Evolutionary conservation across 768 basidiomycete genomes (phyloP).

Genomic region (Amanita inopinata): DNA sequence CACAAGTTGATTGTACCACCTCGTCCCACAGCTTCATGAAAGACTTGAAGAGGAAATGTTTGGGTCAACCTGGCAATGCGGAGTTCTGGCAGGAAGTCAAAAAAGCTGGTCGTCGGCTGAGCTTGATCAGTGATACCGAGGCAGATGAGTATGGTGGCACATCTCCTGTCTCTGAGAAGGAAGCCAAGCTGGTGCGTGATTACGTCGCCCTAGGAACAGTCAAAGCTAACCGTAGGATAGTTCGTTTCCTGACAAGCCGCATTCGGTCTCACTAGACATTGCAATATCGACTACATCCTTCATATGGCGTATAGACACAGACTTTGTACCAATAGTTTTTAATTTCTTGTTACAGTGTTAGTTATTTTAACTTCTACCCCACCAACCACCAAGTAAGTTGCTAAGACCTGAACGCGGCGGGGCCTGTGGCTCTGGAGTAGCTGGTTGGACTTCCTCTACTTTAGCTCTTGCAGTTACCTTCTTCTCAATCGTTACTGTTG

Average conservation of each 20-base stretch:
- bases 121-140: slow-evolving; percentile 56
- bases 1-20: background rate
- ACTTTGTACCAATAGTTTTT: too few relatives aligned
- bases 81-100: slow-evolving; percentile 59
- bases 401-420: slow-evolving; percentile 47
- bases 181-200: slow-evolving; percentile 46
- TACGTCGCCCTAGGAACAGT: background rate
- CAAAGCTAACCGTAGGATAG: background rate
- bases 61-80: slow-evolving; percentile 44
- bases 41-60: slow-evolving; percentile 48
- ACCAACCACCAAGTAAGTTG: slow-evolving; percentile 74
- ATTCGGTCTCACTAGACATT: too few relatives aligned
- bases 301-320: too few relatives aligned
- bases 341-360: too few relatives aligned
- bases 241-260: slow-evolving; percentile 1
- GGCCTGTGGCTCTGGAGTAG: slow-evolving; percentile 39
- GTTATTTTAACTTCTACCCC: slow-evolving; percentile 40
- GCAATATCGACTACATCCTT: too few relatives aligned
- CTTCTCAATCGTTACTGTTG: slow-evolving; percentile 33
- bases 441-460: slow-evolving; percentile 40
- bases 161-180: slow-evolving; percentile 45
- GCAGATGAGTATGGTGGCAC: slow-evolving; percentile 48
- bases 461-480: slow-evolving; percentile 43
- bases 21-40: slow-evolving; percentile 42
- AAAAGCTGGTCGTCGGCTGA: slow-evolving; percentile 39